Percentiles rank a stretch among this genome's conserved stretches.
These are phyloP conservation scores for Cadophora sp. DNA, from an alignment of 2,329 filamentous ascomycete genomes.

Conservation along the genomic window DNA sequence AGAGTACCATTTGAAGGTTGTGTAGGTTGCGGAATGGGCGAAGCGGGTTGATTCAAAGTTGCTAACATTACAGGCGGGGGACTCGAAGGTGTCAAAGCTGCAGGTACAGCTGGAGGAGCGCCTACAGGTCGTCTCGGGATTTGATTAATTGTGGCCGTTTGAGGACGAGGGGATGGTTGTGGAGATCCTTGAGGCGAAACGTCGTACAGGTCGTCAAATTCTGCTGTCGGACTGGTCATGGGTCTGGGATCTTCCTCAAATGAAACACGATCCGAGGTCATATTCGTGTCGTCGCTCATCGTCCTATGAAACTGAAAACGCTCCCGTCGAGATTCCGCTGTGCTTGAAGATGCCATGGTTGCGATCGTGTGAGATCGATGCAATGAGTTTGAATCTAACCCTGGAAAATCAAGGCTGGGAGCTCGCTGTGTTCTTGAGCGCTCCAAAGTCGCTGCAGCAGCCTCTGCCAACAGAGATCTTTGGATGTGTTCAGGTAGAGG, in stretches of 20 bases:
- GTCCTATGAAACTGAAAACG: constrained; percentile 44
- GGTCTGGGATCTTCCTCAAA: constrained; percentile 42
- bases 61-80: constrained; percentile 32
- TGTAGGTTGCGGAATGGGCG: constrained; percentile 36
- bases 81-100: constrained; percentile 15
- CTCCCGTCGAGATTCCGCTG: constrained; percentile 36
- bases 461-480: constrained; percentile 42
- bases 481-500: constrained; percentile 45
- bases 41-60: constrained; percentile 35
- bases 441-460: constrained; percentile 38
- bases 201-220: constrained; percentile 45
- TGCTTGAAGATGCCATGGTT: constrained; percentile 33
- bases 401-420: constrained; percentile 36
- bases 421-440: constrained; percentile 38
- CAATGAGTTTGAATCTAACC: constrained; percentile 34
- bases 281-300: constrained; percentile 47
- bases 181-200: constrained; percentile 45
- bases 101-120: constrained; percentile 20
- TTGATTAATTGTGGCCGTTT: constrained; percentile 23
- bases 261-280: constrained; percentile 35
- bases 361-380: constrained; percentile 39
- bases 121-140: constrained; percentile 39
- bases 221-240: constrained; percentile 43
- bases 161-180: constrained; percentile 29
- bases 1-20: constrained; percentile 18